Conservation (phyloP, 768 basidiomycete genomes). For the button mushroom (Agaricus bisporus) region DNA sequence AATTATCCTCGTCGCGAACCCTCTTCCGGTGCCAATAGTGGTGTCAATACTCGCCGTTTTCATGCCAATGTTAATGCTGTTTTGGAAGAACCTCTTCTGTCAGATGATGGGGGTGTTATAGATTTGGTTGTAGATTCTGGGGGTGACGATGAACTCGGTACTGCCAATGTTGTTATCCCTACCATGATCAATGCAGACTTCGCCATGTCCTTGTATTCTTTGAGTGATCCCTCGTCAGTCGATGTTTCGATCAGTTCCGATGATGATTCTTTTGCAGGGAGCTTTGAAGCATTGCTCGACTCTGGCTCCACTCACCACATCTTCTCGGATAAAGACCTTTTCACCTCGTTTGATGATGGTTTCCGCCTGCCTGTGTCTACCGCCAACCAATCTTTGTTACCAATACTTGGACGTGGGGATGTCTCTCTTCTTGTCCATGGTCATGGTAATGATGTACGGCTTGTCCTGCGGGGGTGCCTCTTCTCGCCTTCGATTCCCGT, state of each 20-base stretch:
- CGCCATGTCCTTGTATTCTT: neutral
- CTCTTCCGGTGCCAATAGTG: too few species aligned
- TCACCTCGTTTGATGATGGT: slow-evolving; percentile 12
- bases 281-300: slow-evolving; percentile 14
- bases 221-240: neutral
- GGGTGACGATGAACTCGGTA: neutral
- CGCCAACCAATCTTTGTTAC: slow-evolving; percentile 16
- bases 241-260: neutral
- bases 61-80: neutral
- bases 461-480: slow-evolving; percentile 17
- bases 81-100: neutral
- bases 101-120: neutral
- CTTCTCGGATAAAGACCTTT: slow-evolving; percentile 10
- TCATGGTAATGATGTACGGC: neutral
- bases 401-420: slow-evolving; percentile 9
- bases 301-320: slow-evolving; percentile 20
- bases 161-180: neutral
- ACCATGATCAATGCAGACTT: neutral
- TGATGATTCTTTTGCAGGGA: neutral
- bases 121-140: neutral
- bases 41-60: too few species aligned
- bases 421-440: slow-evolving; percentile 7
- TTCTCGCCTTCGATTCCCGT: slow-evolving; percentile 18
- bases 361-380: slow-evolving; percentile 12
- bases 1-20: neutral